Evolutionary conservation across 768 basidiomycete genomes (phyloP).

Genomic region (Asterophora parasitica): DNA sequence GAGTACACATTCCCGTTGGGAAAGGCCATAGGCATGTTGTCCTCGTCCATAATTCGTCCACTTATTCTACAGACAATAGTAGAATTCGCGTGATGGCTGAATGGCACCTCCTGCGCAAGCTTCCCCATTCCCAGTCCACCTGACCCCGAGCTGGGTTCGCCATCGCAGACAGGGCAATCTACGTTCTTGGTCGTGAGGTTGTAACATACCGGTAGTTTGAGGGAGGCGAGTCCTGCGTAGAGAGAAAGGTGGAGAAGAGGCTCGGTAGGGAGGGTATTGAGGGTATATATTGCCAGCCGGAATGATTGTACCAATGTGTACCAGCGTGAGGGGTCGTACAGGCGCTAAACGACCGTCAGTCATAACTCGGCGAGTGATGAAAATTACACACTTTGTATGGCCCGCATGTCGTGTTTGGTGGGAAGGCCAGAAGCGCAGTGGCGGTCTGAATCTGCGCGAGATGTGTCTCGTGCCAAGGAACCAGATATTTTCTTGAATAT

Average conservation of each 20-base stretch:
- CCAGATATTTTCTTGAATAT: conserved; percentile 78
- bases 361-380: not conserved
- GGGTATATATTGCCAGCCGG: conserved; percentile 78
- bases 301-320: conserved; percentile 67
- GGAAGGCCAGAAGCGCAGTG: conserved; percentile 71
- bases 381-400: conserved; percentile 66
- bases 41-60: conserved; percentile 92
- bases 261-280: conserved; percentile 85
- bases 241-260: conserved; percentile 84
- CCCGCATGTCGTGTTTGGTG: conserved; percentile 62
- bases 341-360: conserved; percentile 42
- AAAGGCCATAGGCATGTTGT: conserved; percentile 90
- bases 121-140: conserved; percentile 55
- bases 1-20: conserved; percentile 92
- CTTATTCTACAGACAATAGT: conserved; percentile 91
- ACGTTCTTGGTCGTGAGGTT: conserved; percentile 58
- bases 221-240: conserved; percentile 85
- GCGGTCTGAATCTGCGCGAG: conserved; percentile 72
- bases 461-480: conserved; percentile 81
- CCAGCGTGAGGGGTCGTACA: conserved; percentile 86
- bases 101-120: conserved; percentile 83
- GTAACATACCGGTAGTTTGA: conserved; percentile 87
- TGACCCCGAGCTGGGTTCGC: conserved; percentile 32
- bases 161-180: conserved; percentile 90
- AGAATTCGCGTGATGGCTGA: conserved; percentile 91